Evolutionary conservation across 1,284 basidiomycete species (phyloP).

Genomic region (Cutaneotrichosporon sp.): DNA sequence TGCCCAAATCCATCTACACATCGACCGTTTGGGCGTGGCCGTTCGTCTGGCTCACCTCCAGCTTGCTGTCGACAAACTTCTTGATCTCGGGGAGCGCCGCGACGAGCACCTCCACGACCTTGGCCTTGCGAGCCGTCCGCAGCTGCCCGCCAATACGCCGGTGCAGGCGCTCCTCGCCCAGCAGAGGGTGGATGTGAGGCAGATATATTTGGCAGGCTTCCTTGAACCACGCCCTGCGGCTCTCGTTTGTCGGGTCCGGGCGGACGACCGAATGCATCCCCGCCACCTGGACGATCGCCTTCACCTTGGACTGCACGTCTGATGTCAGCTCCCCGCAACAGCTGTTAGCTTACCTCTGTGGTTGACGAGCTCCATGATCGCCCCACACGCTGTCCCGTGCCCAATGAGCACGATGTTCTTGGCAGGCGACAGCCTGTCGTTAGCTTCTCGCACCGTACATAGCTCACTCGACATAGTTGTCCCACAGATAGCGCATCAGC

Average conservation of each 20-base stretch:
- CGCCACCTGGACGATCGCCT: conserved; percentile 73
- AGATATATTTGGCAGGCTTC: conserved; percentile 48
- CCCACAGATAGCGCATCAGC: conserved; percentile 84
- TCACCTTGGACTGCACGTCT: conserved; percentile 64
- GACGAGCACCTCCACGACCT: conserved; percentile 49
- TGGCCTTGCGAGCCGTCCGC: conserved; percentile 39
- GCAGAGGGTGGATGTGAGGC: conserved; percentile 41
- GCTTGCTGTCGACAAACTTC: conserved; percentile 38
- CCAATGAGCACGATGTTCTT: conserved; percentile 78
- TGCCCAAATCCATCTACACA: neutral
- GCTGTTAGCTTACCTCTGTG: conserved; percentile 64
- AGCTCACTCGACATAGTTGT: conserved; percentile 85
- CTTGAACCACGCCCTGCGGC: conserved; percentile 47
- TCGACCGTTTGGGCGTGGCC: neutral
- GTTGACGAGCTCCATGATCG: conserved; percentile 72
- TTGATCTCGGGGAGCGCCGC: conserved; percentile 46
- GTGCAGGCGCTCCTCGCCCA: conserved; percentile 45
- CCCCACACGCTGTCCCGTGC: conserved; percentile 77
- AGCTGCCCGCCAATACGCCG: conserved; percentile 50
- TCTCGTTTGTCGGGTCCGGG: conserved; percentile 45
- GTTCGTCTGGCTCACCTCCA: conserved; percentile 14
- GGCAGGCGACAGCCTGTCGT: conserved; percentile 66
- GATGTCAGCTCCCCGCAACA: conserved; percentile 39
- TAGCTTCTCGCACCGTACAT: neutral
- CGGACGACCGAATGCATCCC: conserved; percentile 60